phyloP scores from a whole-genome alignment of 805 yeast species.

The Kluyveromyces starmeri region DNA sequence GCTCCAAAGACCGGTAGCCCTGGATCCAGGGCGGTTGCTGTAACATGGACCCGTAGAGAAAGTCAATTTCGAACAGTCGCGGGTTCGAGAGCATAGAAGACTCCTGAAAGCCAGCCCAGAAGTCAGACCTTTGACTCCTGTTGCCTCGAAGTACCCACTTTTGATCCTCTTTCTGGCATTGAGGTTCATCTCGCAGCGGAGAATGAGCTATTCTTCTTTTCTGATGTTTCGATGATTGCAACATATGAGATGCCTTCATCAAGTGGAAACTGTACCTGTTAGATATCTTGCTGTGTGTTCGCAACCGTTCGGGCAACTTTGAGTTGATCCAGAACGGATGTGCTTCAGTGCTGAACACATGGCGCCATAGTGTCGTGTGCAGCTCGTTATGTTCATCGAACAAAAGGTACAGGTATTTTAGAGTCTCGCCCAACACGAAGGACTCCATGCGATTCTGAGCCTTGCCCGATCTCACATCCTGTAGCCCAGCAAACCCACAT shows the following conservation, averaged over 20 bases:
- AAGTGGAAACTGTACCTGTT: not conserved
- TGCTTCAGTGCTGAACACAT: conserved; percentile 77
- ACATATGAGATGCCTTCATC: not conserved
- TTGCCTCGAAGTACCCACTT: not conserved
- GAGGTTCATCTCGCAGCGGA: not conserved
- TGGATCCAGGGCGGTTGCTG: conserved; percentile 33
- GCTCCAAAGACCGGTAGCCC: conserved; percentile 23
- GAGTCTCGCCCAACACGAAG: conserved; percentile 79
- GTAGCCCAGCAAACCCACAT: conserved; percentile 79
- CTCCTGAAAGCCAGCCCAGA: conserved; percentile 9
- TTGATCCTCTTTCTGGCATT: not conserved
- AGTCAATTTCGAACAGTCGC: conserved; percentile 37
- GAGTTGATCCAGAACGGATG: conserved; percentile 75
- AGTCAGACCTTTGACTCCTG: not conserved
- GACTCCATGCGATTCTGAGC: conserved; percentile 83
- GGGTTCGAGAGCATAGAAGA: not conserved
- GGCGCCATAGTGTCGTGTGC: conserved; percentile 32
- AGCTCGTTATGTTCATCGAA: conserved; percentile 65
- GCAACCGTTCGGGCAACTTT: conserved; percentile 15
- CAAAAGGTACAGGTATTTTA: conserved; percentile 70
- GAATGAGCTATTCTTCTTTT: not conserved
- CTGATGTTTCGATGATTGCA: not conserved
- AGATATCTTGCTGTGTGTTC: not conserved
- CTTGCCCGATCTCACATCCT: conserved; percentile 54
- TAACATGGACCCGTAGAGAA: conserved; percentile 33